These are phyloP conservation scores for Picea abies DNA, from an alignment of 83 land plant species.

Conservation along the genomic window DNA sequence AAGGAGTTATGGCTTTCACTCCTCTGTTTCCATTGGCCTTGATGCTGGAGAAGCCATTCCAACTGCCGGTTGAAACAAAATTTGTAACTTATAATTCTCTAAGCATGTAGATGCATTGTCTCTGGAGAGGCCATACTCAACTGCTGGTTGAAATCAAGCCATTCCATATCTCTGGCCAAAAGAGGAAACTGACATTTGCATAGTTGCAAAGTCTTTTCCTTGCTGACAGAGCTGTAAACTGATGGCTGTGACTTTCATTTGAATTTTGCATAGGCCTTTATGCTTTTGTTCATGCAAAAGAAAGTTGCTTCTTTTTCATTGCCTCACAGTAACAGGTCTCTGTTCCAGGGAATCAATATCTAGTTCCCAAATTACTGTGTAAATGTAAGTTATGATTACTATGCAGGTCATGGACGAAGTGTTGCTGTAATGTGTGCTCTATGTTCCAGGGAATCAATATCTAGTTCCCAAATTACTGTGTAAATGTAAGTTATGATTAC, in stretches of 20 bases:
- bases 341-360: not conserved
- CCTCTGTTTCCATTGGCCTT: no score
- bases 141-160: no score
- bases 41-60: slow-evolving; percentile 6
- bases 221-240: no score
- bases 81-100: not conserved
- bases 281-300: not conserved
- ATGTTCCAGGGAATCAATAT: not conserved
- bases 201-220: no score
- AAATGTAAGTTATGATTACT: slow-evolving; percentile 14
- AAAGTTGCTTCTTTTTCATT: not conserved
- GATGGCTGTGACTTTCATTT: no score
- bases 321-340: not conserved
- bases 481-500: slow-evolving; percentile 11
- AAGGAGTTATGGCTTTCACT: no score
- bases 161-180: no score
- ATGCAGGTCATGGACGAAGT: slow-evolving; percentile 94
- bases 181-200: no score
- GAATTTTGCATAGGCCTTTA: no score
- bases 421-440: slow-evolving; percentile 85
- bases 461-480: not conserved
- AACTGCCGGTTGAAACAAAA: not conserved
- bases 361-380: not conserved
- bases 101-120: no score
- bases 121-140: no score